Conservation (phyloP, 169 alveolate genomes). For the Cryptosporidium baileyi region DNA sequence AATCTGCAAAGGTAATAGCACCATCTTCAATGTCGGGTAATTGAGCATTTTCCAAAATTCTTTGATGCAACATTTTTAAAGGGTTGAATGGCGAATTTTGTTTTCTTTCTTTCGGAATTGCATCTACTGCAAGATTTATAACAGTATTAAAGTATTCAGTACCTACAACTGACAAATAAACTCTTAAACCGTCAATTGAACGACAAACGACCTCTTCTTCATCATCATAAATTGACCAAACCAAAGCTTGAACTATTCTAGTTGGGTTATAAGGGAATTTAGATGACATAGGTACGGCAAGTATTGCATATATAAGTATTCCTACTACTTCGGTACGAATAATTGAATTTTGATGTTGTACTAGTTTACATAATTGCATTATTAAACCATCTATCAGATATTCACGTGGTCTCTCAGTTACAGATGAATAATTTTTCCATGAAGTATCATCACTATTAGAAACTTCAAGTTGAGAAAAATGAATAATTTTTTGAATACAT, state of each 20-base stretch:
- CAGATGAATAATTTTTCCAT: neutral
- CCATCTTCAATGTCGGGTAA: conserved; percentile 67
- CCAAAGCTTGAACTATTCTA: conserved; percentile 66
- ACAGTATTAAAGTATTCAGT: conserved; percentile 56
- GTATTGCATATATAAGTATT: conserved; percentile 42
- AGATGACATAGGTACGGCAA: conserved; percentile 69
- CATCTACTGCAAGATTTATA: conserved; percentile 44
- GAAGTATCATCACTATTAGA: neutral
- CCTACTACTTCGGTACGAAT: conserved; percentile 58
- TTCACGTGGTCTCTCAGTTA: conserved; percentile 22
- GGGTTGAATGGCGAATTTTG: conserved; percentile 23
- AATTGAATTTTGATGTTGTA: conserved; percentile 51
- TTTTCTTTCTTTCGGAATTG: conserved; percentile 47
- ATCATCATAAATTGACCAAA: conserved; percentile 66
- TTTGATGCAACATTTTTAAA: conserved; percentile 31
- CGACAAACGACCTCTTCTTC: conserved; percentile 69
- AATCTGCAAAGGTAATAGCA: conserved; percentile 21
- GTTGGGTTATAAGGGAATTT: conserved; percentile 64
- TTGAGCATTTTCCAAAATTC: conserved; percentile 49
- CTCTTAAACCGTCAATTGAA: conserved; percentile 59
- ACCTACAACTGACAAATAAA: conserved; percentile 62
- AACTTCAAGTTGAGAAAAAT: conserved; percentile 40
- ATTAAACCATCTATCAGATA: conserved; percentile 60
- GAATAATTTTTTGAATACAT: conserved; percentile 52
- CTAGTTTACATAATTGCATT: conserved; percentile 50